Conservation (phyloP, 306 rosid species). For the Malus sylvestris region DNA sequence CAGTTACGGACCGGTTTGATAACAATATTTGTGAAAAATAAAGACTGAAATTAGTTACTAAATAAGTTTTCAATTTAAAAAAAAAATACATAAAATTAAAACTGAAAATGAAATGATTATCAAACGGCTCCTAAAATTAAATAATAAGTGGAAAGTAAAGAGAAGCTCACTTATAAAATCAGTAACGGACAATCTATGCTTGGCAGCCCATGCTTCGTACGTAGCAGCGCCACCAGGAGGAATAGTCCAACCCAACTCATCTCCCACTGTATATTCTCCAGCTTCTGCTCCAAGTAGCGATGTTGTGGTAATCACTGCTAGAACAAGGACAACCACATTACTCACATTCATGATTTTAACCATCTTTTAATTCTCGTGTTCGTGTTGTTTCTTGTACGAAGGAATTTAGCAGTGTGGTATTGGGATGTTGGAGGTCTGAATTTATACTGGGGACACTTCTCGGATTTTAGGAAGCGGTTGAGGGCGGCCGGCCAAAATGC, state of each 20-base stretch:
- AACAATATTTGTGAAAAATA: too few relatives aligned
- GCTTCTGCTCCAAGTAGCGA: conserved; percentile 14
- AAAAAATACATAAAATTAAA: too few relatives aligned
- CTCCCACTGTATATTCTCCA: conserved; percentile 28
- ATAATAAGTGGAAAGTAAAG: background rate
- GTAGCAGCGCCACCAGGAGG: conserved; percentile 28
- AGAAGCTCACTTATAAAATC: conserved; percentile 33
- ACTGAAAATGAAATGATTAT: too few relatives aligned
- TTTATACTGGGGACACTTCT: background rate
- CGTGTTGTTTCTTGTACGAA: background rate
- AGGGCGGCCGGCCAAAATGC: background rate
- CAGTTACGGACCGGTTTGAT: too few relatives aligned
- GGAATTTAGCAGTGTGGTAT: background rate
- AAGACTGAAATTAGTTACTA: too few relatives aligned
- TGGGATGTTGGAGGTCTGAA: background rate
- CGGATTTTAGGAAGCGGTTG: background rate
- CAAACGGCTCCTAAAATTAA: too few relatives aligned
- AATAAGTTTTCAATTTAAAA: too few relatives aligned
- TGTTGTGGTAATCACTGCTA: background rate
- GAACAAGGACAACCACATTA: background rate
- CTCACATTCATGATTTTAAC: background rate
- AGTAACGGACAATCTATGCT: conserved; percentile 10
- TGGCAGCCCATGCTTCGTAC: conserved; percentile 35
- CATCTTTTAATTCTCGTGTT: background rate
- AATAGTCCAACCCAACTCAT: conserved; percentile 29